Conservation (phyloP, 148 eudicot genomes). For the Mesembryanthemum crystallinum region DNA sequence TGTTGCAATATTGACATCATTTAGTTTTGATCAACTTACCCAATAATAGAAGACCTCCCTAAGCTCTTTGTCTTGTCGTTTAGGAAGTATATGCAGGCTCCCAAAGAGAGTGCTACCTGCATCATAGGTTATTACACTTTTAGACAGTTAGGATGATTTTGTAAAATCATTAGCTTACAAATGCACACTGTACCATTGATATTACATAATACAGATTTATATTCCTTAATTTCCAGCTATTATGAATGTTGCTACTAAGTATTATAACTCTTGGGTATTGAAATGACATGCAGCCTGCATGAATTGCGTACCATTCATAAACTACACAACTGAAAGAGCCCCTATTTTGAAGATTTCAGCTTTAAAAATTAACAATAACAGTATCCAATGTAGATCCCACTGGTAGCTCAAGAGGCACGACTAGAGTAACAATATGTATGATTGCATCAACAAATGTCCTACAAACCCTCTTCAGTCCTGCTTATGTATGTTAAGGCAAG, state of each 20-base stretch:
- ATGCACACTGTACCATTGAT: not conserved
- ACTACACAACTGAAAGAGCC: not conserved
- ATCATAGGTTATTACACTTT: not conserved
- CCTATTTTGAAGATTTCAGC: not conserved
- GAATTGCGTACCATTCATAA: not conserved
- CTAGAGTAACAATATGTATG: too few species aligned
- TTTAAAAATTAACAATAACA: too few species aligned
- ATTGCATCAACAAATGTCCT: too few species aligned
- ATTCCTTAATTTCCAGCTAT: not conserved
- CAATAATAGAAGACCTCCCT: conserved; percentile 67
- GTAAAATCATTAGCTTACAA: not conserved
- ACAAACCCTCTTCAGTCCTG: too few species aligned
- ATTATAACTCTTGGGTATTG: not conserved
- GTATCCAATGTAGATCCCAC: too few species aligned
- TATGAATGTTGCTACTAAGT: not conserved
- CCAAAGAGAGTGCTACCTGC: conserved; percentile 87
- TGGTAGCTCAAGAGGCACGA: too few species aligned
- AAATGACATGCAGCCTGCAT: not conserved
- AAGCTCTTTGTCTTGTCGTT: conserved; percentile 85
- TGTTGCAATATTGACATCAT: too few species aligned
- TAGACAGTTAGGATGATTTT: not conserved
- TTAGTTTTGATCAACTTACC: conserved; percentile 40
- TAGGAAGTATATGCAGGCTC: conserved; percentile 86
- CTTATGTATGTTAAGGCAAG: not conserved
- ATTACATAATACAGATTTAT: not conserved